phyloP scores from a whole-genome alignment of 805 yeast genomes.

The Lipomyces spencermartinsiae region DNA sequence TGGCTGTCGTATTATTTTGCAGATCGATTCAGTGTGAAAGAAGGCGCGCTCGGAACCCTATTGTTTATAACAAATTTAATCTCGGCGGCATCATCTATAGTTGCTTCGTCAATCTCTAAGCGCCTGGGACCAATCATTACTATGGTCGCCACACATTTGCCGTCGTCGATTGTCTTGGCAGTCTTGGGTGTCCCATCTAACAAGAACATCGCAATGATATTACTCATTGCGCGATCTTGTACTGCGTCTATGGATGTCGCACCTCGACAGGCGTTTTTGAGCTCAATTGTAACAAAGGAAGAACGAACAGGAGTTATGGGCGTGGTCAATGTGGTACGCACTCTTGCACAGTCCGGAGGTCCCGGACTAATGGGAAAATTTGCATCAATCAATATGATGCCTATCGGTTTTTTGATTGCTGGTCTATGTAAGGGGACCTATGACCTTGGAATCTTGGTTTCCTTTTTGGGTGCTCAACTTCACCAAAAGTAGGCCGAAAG shows the following conservation, averaged over 20 bases:
- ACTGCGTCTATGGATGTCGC: constrained; percentile 88
- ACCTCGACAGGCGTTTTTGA: constrained; percentile 81
- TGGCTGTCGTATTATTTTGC: constrained; percentile 88
- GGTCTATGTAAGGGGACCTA: constrained; percentile 48
- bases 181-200: constrained; percentile 56
- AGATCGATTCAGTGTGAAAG: constrained; percentile 58
- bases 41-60: constrained; percentile 67
- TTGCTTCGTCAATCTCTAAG: constrained; percentile 74
- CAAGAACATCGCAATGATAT: constrained; percentile 54
- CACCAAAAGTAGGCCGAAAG: constrained; percentile 8
- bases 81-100: constrained; percentile 73
- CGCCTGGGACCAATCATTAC: constrained; percentile 79
- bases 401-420: constrained; percentile 45
- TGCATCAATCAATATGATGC: constrained; percentile 53
- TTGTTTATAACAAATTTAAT: constrained; percentile 69
- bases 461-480: constrained; percentile 28
- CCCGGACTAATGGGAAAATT: constrained; percentile 79
- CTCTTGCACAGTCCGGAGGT: constrained; percentile 82
- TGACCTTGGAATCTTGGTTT: constrained; percentile 43
- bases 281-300: constrained; percentile 64
- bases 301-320: constrained; percentile 84
- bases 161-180: constrained; percentile 71
- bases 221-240: constrained; percentile 62
- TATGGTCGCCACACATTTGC: constrained; percentile 74
- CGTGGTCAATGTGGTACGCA: constrained; percentile 82